Evolutionary conservation across 768 basidiomycete genomes (phyloP).

Genomic region (Chlorophyllum brunneum): DNA sequence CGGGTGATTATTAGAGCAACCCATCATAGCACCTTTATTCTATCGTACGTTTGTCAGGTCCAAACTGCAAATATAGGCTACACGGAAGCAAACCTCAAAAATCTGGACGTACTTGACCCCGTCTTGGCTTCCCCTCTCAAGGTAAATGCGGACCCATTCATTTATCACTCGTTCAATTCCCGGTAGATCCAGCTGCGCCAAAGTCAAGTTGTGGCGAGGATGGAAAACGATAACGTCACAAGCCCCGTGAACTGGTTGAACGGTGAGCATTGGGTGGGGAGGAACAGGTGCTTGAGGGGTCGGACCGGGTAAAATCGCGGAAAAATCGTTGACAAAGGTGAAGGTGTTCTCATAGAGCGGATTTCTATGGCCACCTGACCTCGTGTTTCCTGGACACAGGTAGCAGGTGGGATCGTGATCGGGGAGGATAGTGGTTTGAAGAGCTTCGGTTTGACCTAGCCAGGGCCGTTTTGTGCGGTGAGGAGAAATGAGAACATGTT

Average conservation of each 20-base stretch:
- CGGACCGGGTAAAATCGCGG: conserved; percentile 70
- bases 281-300: conserved; percentile 46
- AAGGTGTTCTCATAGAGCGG: conserved; percentile 63
- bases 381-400: conserved; percentile 81
- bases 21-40: conserved; percentile 95
- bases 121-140: conserved; percentile 51
- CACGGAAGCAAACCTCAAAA: conserved; percentile 61
- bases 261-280: conserved; percentile 57
- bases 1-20: conserved; percentile 91
- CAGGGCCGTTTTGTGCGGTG: conserved; percentile 91
- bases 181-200: conserved; percentile 54
- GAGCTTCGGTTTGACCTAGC: conserved; percentile 80
- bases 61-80: neutral
- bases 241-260: conserved; percentile 71
- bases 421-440: conserved; percentile 49
- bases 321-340: conserved; percentile 80
- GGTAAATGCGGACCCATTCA: conserved; percentile 72
- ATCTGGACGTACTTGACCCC: conserved; percentile 83
- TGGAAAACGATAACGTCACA: conserved; percentile 89
- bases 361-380: conserved; percentile 70
- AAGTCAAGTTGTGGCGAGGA: conserved; percentile 80
- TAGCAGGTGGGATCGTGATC: conserved; percentile 73
- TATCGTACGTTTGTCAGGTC: conserved; percentile 23
- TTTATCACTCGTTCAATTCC: conserved; percentile 66
- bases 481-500: conserved; percentile 80